Conservation (phyloP, 768 basidiomycete species). For the Lanmaoa pseudosensibilis region DNA sequence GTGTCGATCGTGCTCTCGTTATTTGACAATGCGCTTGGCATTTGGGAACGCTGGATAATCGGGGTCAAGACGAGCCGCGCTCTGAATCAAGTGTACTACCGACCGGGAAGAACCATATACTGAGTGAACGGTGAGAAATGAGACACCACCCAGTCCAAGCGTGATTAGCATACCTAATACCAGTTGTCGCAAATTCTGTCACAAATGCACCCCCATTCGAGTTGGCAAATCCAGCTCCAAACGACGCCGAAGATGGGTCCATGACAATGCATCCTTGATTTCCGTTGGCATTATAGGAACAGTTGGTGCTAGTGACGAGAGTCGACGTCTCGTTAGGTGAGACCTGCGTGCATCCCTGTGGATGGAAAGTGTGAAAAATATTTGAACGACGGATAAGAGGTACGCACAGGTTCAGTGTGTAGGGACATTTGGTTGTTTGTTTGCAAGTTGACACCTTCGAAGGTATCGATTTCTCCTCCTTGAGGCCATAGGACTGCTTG, state of each 20-base stretch:
- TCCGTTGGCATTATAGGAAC: slow-evolving; percentile 51
- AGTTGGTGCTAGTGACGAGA: slow-evolving; percentile 57
- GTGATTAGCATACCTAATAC: slow-evolving; percentile 54
- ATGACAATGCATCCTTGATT: slow-evolving; percentile 68
- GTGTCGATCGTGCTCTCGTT: slow-evolving; percentile 55
- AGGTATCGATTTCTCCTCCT: slow-evolving; percentile 76
- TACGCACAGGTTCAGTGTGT: slow-evolving; percentile 58
- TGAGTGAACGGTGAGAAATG: not conserved
- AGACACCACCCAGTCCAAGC: not conserved
- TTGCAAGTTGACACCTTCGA: slow-evolving; percentile 77
- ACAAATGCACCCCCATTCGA: slow-evolving; percentile 74
- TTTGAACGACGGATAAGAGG: not conserved
- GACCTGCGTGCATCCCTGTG: slow-evolving; percentile 52
- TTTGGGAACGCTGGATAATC: slow-evolving; percentile 33
- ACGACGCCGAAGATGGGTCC: slow-evolving; percentile 55
- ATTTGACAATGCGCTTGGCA: slow-evolving; percentile 48
- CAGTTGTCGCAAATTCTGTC: slow-evolving; percentile 65
- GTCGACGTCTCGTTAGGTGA: slow-evolving; percentile 51
- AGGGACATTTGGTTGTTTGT: slow-evolving; percentile 69
- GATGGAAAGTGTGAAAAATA: not conserved
- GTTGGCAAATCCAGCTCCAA: slow-evolving; percentile 64
- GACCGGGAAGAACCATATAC: slow-evolving; percentile 35
- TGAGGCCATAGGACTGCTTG: slow-evolving; percentile 60
- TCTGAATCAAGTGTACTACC: not conserved
- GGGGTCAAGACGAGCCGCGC: not conserved